Evolutionary conservation across 2,329 filamentous ascomycete species (phyloP), one percentile per base, ranked within the genome.

Genomic region (Arthrobotrys pseudoclavata): DNA sequence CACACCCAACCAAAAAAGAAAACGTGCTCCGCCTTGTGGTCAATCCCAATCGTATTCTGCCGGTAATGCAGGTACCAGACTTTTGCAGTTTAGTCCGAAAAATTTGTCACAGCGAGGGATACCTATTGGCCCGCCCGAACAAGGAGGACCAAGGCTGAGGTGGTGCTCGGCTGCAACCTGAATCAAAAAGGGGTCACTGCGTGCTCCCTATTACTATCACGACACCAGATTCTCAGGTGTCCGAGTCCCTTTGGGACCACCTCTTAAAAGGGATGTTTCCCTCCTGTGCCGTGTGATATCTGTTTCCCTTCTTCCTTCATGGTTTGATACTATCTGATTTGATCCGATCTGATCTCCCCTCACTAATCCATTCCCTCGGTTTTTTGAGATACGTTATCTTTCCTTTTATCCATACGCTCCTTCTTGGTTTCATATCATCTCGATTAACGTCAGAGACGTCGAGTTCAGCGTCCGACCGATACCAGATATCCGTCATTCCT

Each of bases 11-110:
- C 20, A 37, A 53, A 45, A 55, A 45, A 13, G 67, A 76, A 69
- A 76, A 70, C 66, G 72, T 76, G 72, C 72, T 70, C 72, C 47
- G 72, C 72, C 72, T 76, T 76, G 72, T 57, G 66, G 72, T 37
- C 40, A 37, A 52, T 55, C 57, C 60, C 66, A 70, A 76, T 69
- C 20, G 72, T 26, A 52, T 42, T 57, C 26, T 60, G 48, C 71
- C 71, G 52, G 64, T 26, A 15, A 66, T 67, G 74, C 74, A 77
- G 74, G 74, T 77, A 77, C 74, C 53, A 22, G 13, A 69, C 24
- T 18, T 50, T 37, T 47, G 53, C 45, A 60, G 64, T 29, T 61
- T 62, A 50, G 53, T 34, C 31, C 40, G 22, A 76, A 70, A 62
- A 61, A 61, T 76, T 70, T 70, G 61, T 68, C 74, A 68, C 60